Base-by-base conservation (phyloP, 768 basidiomycete genomes). In the Lentinula sp. region DNA sequence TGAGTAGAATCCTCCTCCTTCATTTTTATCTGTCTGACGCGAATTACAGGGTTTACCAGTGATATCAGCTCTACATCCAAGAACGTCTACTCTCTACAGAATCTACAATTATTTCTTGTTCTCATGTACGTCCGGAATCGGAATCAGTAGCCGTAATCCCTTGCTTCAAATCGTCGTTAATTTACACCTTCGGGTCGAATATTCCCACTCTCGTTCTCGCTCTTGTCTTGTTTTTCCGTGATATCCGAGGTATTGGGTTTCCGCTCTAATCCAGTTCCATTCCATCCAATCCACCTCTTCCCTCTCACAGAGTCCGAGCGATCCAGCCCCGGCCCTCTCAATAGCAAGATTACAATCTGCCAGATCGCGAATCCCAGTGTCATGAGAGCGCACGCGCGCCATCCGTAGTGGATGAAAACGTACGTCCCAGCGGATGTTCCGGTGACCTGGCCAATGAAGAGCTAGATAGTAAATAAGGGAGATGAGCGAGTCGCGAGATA, bases 371-470 rank as follows among this genome's bases (percentile, higher is more conserved):
- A 81, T 0, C 79, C 89, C 59, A 92, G 69, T 46, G 81, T 81
- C 10, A 91, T 74, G 33, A 77, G 78, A 0, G 89, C 85, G 1
- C 80, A 82, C 0, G 88, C 78, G 39, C 84, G 78, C 90, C 90
- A 93, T 15, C 92, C 92, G 64, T 82, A 74, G 13, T 75, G 65
- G 33, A 87, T 79, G 72, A 91, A 94, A 2, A 93, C 80, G 39
- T 81, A 71, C 0, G 90, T 88, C 35, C 90, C 87, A 0, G 87
- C 86, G 0, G 88, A 79, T 0, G 91, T 92, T 16, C 92, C 92
- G 73, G 89, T 85, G 9, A 93, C 88, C 75, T 93, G 91, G 0
- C 92, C 92, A 23, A 90, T 79, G 71, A 91, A 91, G 35, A 88
- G 72, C 81, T 82, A 53, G 9, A 32, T 33, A 10, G 16, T 9